Evolutionary conservation across 108 stramenopile species (phyloP).

Genomic region (Epipyxis sp.): DNA sequence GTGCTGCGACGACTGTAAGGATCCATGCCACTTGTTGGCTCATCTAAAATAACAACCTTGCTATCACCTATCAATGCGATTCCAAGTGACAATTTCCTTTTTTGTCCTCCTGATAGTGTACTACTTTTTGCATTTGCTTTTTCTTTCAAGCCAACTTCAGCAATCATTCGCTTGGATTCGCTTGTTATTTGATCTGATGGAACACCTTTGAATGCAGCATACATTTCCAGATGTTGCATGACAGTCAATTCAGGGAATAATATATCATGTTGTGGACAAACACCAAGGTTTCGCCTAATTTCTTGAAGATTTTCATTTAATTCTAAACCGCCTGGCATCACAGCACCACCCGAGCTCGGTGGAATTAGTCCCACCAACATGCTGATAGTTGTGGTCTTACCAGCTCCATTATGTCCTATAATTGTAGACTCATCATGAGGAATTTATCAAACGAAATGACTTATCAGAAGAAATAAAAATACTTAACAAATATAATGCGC

Average conservation of each 20-base stretch:
- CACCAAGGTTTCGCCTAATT: conserved; percentile 53
- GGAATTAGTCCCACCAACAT: conserved; percentile 88
- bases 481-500: too few relatives aligned
- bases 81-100: conserved; percentile 63
- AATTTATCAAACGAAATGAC: too few relatives aligned
- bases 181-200: conserved; percentile 28
- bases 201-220: conserved; percentile 54
- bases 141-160: conserved; percentile 57
- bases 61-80: conserved; percentile 61
- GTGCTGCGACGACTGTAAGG: conserved; percentile 63
- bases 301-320: conserved; percentile 27
- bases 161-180: conserved; percentile 40
- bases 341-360: conserved; percentile 75
- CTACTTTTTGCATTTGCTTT: conserved; percentile 58
- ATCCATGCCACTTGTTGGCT: conserved; percentile 60
- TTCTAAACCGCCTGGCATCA: conserved; percentile 59
- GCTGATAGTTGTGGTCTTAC: conserved; percentile 69
- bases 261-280: conserved; percentile 70
- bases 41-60: conserved; percentile 61
- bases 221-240: conserved; percentile 58
- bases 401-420: conserved; percentile 46
- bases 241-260: conserved; percentile 60
- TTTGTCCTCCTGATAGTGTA: conserved; percentile 62
- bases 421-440: not conserved
- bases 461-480: too few relatives aligned